phyloP scores from a whole-genome alignment of 805 yeast genomes.

The Crinitomyces ghanaensis region DNA sequence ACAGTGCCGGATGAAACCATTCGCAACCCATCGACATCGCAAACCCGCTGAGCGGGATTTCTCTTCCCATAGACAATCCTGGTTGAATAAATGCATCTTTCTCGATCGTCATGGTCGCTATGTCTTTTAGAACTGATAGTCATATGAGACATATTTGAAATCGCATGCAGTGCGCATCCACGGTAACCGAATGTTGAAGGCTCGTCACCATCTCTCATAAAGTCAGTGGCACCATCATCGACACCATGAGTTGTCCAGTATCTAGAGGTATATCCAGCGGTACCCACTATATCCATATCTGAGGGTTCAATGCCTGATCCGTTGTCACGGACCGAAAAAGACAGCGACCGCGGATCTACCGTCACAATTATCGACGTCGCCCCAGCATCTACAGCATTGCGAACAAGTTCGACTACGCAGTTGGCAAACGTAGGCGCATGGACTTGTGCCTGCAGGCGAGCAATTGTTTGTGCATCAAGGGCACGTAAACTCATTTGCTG shows the following conservation, averaged over 20 bases:
- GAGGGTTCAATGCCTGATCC: constrained; percentile 47
- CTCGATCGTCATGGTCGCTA: too few species aligned
- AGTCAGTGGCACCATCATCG: constrained; percentile 1
- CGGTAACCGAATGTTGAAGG: constrained; percentile 22
- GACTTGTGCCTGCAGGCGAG: constrained; percentile 7
- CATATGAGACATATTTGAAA: constrained; percentile 31
- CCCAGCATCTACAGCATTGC: constrained; percentile 15
- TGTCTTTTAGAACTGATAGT: constrained; percentile 31
- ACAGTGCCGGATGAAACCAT: too few species aligned
- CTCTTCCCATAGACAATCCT: too few species aligned
- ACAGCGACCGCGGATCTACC: constrained; percentile 6
- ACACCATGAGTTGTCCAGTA: constrained; percentile 23
- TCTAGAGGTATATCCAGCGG: constrained; percentile 38
- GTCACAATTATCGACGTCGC: constrained; percentile 9
- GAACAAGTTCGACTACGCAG: constrained; percentile 11
- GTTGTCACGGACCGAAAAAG: constrained; percentile 38
- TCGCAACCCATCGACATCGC: too few species aligned
- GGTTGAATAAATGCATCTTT: too few species aligned
- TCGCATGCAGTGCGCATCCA: constrained; percentile 44
- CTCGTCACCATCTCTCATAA: too few species aligned
- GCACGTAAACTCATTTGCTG: too few species aligned
- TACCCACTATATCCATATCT: constrained; percentile 35
- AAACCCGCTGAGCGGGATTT: too few species aligned
- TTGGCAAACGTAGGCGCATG: constrained; percentile 5
- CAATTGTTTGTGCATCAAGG: too few species aligned